These are phyloP conservation scores for Aspergillus hancockii DNA, from an alignment of 495 filamentous ascomycete species.

Conservation along the genomic window DNA sequence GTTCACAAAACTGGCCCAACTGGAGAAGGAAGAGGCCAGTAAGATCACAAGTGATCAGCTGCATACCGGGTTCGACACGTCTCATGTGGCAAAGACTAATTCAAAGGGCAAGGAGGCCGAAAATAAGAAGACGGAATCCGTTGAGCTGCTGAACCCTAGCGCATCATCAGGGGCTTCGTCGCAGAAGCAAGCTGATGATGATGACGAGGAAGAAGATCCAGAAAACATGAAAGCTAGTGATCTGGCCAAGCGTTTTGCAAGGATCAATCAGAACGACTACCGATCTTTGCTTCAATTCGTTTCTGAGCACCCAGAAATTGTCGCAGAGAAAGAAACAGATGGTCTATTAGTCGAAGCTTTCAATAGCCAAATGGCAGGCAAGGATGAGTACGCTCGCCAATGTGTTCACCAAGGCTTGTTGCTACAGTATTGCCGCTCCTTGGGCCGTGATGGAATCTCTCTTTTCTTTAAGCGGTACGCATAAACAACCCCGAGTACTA, in stretches of 20 bases:
- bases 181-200: slow-evolving; percentile 58
- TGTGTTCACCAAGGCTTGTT: slow-evolving; percentile 94
- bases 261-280: slow-evolving; percentile 78
- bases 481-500: not conserved
- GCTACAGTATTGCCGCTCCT: slow-evolving; percentile 88
- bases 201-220: slow-evolving; percentile 63
- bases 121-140: slow-evolving; percentile 36
- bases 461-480: slow-evolving; percentile 87
- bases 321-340: slow-evolving; percentile 87
- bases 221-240: slow-evolving; percentile 72
- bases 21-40: slow-evolving; percentile 81
- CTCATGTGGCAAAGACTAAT: slow-evolving; percentile 68
- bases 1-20: slow-evolving; percentile 65
- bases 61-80: slow-evolving; percentile 89
- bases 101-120: slow-evolving; percentile 37
- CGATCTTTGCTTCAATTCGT: slow-evolving; percentile 73
- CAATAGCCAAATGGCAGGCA: slow-evolving; percentile 73
- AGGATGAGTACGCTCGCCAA: slow-evolving; percentile 75
- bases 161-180: slow-evolving; percentile 33
- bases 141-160: slow-evolving; percentile 83
- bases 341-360: slow-evolving; percentile 89
- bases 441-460: slow-evolving; percentile 84
- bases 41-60: slow-evolving; percentile 95
- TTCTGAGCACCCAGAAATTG: slow-evolving; percentile 67
- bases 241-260: slow-evolving; percentile 74